Evolutionary conservation across 495 filamentous ascomycete species (phyloP).

Genomic region (Elaphomyces granulatus): DNA sequence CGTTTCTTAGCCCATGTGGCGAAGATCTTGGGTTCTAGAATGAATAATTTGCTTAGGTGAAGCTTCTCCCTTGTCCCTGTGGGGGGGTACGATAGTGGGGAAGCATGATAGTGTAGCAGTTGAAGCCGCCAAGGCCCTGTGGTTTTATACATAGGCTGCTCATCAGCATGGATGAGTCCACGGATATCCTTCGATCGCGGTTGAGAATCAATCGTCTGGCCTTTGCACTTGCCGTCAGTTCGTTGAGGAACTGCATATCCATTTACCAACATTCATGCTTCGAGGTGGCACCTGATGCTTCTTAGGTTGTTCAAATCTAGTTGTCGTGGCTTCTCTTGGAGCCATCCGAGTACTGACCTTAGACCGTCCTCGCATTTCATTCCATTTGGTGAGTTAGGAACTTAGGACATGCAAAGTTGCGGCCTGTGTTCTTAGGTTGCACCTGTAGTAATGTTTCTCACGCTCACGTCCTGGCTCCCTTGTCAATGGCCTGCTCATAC

Average conservation of each 20-base stretch:
- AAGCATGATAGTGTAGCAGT: slow-evolving; percentile 1
- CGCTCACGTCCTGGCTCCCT: background rate
- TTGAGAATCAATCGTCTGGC: too few species aligned
- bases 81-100: background rate
- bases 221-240: background rate
- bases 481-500: background rate
- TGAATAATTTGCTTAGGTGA: background rate
- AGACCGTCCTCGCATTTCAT: too few species aligned
- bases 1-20: background rate
- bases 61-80: background rate
- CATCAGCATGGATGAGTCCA: slow-evolving; percentile 1
- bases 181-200: too few species aligned
- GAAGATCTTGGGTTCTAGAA: background rate
- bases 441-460: background rate
- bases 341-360: background rate
- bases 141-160: slow-evolving; percentile 1
- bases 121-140: background rate
- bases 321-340: background rate
- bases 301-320: background rate
- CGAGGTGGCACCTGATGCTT: background rate
- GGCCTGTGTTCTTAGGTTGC: background rate
- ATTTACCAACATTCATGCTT: background rate
- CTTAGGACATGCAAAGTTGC: background rate
- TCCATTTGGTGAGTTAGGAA: background rate
- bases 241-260: background rate